Evolutionary conservation across 2,329 filamentous ascomycete genomes (phyloP).

Genomic region (Dichotomopilus funicola): DNA sequence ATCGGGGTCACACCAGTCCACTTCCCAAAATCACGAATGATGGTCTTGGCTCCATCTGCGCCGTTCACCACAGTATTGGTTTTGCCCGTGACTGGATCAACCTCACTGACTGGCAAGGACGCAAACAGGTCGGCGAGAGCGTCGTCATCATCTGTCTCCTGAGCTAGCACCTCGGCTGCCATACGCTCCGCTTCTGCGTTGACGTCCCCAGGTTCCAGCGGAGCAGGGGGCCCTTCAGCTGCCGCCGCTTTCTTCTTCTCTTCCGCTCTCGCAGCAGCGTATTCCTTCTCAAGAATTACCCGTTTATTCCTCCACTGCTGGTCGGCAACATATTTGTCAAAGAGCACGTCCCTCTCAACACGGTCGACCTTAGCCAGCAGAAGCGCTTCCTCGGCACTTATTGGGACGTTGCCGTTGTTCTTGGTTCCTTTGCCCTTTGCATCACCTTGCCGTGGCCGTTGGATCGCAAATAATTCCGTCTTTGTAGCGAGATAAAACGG

Average conservation of each 20-base stretch:
- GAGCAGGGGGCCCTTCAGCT: constrained; percentile 19
- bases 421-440: constrained; percentile 32
- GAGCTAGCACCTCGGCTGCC: constrained; percentile 51
- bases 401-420: constrained; percentile 21
- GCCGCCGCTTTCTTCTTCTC: constrained; percentile 27
- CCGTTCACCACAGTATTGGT: constrained; percentile 49
- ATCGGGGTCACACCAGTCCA: constrained; percentile 70
- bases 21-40: constrained; percentile 77
- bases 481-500: constrained; percentile 73
- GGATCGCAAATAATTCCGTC: constrained; percentile 56
- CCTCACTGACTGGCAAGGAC: constrained; percentile 53
- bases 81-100: constrained; percentile 53
- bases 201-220: constrained; percentile 36
- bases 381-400: constrained; percentile 50
- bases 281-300: constrained; percentile 56
- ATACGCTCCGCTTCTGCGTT: constrained; percentile 52
- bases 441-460: constrained; percentile 45
- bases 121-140: constrained; percentile 51
- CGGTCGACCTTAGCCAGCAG: constrained; percentile 66
- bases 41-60: constrained; percentile 48
- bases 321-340: constrained; percentile 61
- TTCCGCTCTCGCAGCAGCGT: constrained; percentile 40
- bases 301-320: constrained; percentile 56
- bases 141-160: constrained; percentile 41
- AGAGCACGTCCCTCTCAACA: constrained; percentile 72